phyloP scores from a whole-genome alignment of 768 basidiomycete species.

The Calocybe cyanea region DNA sequence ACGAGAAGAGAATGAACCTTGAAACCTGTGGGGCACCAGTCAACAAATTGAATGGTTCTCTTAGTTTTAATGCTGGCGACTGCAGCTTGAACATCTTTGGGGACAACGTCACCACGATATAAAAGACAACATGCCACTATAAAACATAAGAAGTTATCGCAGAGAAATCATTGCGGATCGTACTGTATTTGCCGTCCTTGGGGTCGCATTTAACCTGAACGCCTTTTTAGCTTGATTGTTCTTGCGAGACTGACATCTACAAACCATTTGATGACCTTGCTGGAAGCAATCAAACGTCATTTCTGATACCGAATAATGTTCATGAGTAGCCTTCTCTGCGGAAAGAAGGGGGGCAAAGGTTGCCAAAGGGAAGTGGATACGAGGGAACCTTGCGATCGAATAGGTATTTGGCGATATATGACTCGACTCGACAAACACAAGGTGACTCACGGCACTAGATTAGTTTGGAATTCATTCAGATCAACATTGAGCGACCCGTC shows the following conservation, averaged over 20 bases:
- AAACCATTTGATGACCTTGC: conserved; percentile 90
- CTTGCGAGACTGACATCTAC: neutral
- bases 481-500: conserved; percentile 98
- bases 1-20: conserved; percentile 45
- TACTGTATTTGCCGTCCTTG: conserved; percentile 97
- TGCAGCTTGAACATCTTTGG: conserved; percentile 93
- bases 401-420: conserved; percentile 10
- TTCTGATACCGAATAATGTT: conserved; percentile 95
- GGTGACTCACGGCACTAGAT: conserved; percentile 84
- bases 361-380: conserved; percentile 97
- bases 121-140: conserved; percentile 88
- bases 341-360: conserved; percentile 95
- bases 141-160: conserved; percentile 15
- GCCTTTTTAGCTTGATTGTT: neutral
- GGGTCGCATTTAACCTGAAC: conserved; percentile 76
- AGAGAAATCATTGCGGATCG: conserved; percentile 23
- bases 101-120: conserved; percentile 95
- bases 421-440: conserved; percentile 2
- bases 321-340: conserved; percentile 92
- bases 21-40: conserved; percentile 98
- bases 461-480: conserved; percentile 97
- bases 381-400: conserved; percentile 68
- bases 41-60: conserved; percentile 96
- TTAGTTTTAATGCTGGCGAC: conserved; percentile 95
- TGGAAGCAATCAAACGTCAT: conserved; percentile 99